Conservation (phyloP, 2,329 filamentous ascomycete species). For the Rhexocercosporidium sp. region DNA sequence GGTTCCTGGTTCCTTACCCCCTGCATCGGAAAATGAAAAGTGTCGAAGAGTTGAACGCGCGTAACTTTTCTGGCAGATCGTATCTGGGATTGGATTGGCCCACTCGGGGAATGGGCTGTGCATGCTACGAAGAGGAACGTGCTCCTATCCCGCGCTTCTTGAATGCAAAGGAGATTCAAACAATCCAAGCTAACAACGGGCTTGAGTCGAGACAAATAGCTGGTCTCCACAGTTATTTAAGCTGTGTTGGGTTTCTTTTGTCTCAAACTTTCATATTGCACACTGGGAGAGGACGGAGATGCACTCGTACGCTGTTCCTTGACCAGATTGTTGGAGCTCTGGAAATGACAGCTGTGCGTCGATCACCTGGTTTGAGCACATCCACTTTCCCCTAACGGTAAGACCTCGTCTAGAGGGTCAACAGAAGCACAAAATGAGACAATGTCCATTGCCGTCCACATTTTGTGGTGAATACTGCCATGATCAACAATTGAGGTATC, state of each 20-base stretch:
- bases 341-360: background rate
- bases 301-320: background rate
- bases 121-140: constrained; percentile 2
- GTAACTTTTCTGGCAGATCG: constrained; percentile 6
- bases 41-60: background rate
- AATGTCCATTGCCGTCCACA: background rate
- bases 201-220: background rate
- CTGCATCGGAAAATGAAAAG: background rate
- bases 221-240: background rate
- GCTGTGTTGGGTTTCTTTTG: background rate
- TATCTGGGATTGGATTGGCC: background rate
- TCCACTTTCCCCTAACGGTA: background rate
- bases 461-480: background rate
- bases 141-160: background rate
- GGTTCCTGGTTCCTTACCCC: background rate
- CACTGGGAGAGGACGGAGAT: background rate
- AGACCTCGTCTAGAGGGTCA: background rate
- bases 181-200: background rate
- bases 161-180: background rate
- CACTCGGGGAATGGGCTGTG: background rate
- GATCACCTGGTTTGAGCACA: background rate
- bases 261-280: background rate
- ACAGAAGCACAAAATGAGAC: background rate
- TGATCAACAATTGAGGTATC: background rate
- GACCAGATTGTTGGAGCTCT: background rate